Base-by-base conservation (phyloP, 2,329 filamentous ascomycete genomes). In the Aureobasidium pullulans region DNA sequence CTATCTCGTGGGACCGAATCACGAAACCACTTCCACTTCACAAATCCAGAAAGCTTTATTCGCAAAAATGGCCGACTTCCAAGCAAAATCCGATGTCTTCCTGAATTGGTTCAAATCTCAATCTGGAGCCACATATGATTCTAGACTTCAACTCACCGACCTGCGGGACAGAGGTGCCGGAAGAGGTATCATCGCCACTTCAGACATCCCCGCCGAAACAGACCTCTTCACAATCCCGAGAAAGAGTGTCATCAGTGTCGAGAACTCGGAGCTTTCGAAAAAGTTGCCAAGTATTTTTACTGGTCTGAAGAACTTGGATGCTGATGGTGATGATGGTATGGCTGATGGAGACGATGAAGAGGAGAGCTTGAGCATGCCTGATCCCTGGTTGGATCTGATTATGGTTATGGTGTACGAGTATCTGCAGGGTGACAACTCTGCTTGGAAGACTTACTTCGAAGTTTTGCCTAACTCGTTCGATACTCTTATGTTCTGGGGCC, bases 401-500 rank as follows among this genome's bases (percentile, higher is more conserved):
- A 78, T 96, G 19, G 81, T 88, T 62, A 85, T 96, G 81, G 82
- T 95, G 53, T 89, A 90, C 72, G 90, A 96, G 74, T 78, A 79
- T 62, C 79, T 85, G 71, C 70, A 76, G 52, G 77, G 84, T 72
- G 52, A 76, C 66, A 62, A 74, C 1, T 95, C 90, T 1, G 75
- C 73, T 8, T 96, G 91, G 91, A 83, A 84, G 64, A 79, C 85
- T 0, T 96, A 96, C 72, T 85, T 96, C 64, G 80, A 85, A 60
- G 78, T 96, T 19, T 79, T 96, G 5, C 90, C 90, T 2, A 61
- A 61, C 19, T 68, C 75, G 1, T 96, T 96, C 68, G 84, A 94
- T 70, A 95, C 90, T 2, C 81, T 93, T 64, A 96, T 96, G 88
- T 96, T 92, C 75, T 96, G 92, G 92, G 77, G 81, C 1, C 76